Percentiles rank a stretch among this genome's conserved stretches.
Evolutionary conservation across 2,329 filamentous ascomycete genomes (phyloP).

Genomic region (Bretziella fagacearum): DNA sequence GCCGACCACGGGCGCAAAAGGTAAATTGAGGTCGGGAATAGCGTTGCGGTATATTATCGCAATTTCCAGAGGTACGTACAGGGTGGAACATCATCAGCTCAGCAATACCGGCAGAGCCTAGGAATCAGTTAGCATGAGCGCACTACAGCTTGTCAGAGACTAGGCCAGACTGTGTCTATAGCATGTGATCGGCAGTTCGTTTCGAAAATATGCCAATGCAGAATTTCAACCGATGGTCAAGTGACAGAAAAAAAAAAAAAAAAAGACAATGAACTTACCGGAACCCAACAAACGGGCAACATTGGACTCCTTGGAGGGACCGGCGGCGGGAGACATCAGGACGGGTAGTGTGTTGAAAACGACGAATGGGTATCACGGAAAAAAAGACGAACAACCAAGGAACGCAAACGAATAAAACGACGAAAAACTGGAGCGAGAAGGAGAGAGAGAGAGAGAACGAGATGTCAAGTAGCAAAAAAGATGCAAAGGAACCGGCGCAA

Average conservation of each 20-base stretch:
- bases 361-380: constrained; percentile 6
- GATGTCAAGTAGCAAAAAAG: not conserved
- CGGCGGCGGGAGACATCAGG: constrained; percentile 41
- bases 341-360: constrained; percentile 1
- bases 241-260: too few relatives aligned
- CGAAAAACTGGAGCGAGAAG: not conserved
- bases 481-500: constrained; percentile 3
- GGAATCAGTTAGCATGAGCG: not conserved
- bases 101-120: constrained; percentile 82
- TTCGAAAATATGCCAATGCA: not conserved
- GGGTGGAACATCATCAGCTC: constrained; percentile 89
- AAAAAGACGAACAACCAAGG: constrained; percentile 4
- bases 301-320: constrained; percentile 66
- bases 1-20: not conserved
- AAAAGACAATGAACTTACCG: constrained; percentile 38
- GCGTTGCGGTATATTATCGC: not conserved
- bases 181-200: too few relatives aligned
- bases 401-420: not conserved
- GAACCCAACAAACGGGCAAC: constrained; percentile 78
- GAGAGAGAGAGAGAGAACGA: constrained; percentile 2
- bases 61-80: constrained; percentile 34
- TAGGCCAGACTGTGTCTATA: not conserved
- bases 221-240: not conserved
- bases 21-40: not conserved
- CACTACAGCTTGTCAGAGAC: not conserved